A percentile compares a stretch with the other conserved stretches of the same genome.
Conservation (phyloP, 768 basidiomycete genomes). For the Hypsizygus marmoreus region DNA sequence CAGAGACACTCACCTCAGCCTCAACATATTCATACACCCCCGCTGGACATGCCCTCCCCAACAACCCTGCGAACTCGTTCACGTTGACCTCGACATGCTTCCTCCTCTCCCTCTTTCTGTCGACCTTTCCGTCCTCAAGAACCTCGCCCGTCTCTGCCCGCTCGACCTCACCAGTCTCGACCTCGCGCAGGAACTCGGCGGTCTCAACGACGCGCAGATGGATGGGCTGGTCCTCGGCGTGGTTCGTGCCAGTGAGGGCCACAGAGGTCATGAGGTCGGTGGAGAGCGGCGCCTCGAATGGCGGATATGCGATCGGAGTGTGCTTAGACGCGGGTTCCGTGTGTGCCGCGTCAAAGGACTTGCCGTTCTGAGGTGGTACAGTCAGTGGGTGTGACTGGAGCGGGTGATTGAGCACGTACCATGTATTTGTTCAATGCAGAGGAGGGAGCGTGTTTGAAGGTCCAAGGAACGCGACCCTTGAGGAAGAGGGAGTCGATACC, state of each 20-base stretch:
- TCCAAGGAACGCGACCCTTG: slow-evolving; percentile 90
- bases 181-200: slow-evolving; percentile 25
- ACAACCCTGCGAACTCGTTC: slow-evolving; percentile 79
- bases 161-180: slow-evolving; percentile 20
- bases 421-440: slow-evolving; percentile 29
- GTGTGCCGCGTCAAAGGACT: slow-evolving; percentile 60
- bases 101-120: slow-evolving; percentile 45
- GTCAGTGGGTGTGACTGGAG: background rate
- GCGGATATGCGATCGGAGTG: slow-evolving; percentile 82
- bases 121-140: slow-evolving; percentile 26
- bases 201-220: slow-evolving; percentile 73
- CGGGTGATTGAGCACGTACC: slow-evolving; percentile 18
- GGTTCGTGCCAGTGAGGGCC: slow-evolving; percentile 90
- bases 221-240: slow-evolving; percentile 93
- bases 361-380: slow-evolving; percentile 14
- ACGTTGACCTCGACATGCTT: slow-evolving; percentile 79
- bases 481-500: slow-evolving; percentile 86
- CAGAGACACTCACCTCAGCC: slow-evolving; percentile 43
- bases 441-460: slow-evolving; percentile 65
- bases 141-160: slow-evolving; percentile 24
- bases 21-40: slow-evolving; percentile 97
- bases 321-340: slow-evolving; percentile 69
- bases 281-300: slow-evolving; percentile 85
- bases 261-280: slow-evolving; percentile 93
- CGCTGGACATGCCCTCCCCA: slow-evolving; percentile 92